These are phyloP conservation scores for Linnemannia exigua DNA, from an alignment of 192 early-diverging fungal species.

Conservation along the genomic window DNA sequence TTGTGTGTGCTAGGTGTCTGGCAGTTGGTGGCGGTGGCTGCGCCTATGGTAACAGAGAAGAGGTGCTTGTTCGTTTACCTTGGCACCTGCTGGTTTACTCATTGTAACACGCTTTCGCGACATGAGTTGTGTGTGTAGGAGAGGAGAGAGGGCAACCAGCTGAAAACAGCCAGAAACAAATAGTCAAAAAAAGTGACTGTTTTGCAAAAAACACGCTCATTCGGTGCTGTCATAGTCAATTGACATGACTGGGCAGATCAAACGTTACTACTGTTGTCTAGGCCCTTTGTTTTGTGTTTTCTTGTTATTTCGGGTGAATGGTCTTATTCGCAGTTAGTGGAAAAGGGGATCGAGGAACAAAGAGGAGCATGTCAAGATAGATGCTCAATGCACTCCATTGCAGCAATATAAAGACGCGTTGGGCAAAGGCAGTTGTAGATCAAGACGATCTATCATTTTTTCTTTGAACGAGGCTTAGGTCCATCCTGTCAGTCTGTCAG, in stretches of 20 bases:
- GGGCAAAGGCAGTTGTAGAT: background rate
- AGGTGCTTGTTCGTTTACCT: background rate
- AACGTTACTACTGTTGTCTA: no score
- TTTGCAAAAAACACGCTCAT: no score
- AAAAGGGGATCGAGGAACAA: background rate
- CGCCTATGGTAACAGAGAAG: background rate
- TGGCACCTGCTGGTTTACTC: background rate
- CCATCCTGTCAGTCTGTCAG: no score
- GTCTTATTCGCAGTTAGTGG: no score
- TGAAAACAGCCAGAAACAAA: no score
- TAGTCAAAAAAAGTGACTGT: no score
- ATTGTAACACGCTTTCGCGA: conserved; percentile 20
- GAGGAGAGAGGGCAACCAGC: background rate
- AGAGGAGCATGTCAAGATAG: background rate
- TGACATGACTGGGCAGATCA: no score
- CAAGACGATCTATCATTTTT: background rate
- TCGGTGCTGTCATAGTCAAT: no score
- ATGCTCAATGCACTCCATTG: background rate
- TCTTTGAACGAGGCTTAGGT: background rate
- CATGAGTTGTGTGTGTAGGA: background rate
- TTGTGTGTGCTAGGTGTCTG: no score
- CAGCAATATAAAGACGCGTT: background rate
- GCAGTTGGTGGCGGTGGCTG: background rate
- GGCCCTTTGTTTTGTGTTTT: no score
- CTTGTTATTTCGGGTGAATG: no score